phyloP scores from a whole-genome alignment of 2,329 filamentous ascomycete species.

The Exophiala sp. region DNA sequence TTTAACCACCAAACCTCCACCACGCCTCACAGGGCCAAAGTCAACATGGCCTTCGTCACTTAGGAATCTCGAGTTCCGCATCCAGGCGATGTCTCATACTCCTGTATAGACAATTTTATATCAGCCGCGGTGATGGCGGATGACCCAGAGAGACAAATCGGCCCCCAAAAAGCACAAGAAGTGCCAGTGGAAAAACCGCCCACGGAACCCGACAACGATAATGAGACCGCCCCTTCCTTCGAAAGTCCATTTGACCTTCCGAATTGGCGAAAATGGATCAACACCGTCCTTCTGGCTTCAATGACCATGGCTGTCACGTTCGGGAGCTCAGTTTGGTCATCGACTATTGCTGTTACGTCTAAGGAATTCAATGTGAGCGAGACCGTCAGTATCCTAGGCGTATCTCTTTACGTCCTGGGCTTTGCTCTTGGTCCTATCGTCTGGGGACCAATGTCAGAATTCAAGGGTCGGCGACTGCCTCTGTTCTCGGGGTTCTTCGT shows the following conservation, averaged over 20 bases:
- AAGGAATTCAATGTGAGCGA: conserved; percentile 31
- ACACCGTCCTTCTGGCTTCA: conserved; percentile 39
- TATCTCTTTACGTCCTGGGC: conserved; percentile 53
- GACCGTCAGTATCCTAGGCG: conserved; percentile 51
- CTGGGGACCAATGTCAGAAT: conserved; percentile 32
- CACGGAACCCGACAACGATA: neutral
- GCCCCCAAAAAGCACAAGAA: too few species aligned
- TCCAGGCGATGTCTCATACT: too few species aligned
- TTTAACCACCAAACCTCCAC: too few species aligned
- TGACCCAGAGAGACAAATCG: too few species aligned
- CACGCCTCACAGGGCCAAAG: too few species aligned
- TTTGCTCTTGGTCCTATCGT: conserved; percentile 56
- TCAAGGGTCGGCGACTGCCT: conserved; percentile 38
- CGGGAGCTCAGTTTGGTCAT: conserved; percentile 32
- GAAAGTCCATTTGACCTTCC: conserved; percentile 16
- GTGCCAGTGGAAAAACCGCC: too few species aligned
- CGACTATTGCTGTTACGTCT: conserved; percentile 7
- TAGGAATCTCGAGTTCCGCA: too few species aligned
- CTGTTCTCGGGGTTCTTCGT: conserved; percentile 62
- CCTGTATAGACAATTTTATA: too few species aligned
- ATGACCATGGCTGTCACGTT: conserved; percentile 49
- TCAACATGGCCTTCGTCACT: too few species aligned
- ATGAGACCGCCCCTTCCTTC: neutral
- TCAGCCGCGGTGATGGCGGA: too few species aligned
- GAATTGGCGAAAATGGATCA: conserved; percentile 37